Evolutionary conservation across 768 basidiomycete genomes (phyloP).

Genomic region (Termitomyces sp.): DNA sequence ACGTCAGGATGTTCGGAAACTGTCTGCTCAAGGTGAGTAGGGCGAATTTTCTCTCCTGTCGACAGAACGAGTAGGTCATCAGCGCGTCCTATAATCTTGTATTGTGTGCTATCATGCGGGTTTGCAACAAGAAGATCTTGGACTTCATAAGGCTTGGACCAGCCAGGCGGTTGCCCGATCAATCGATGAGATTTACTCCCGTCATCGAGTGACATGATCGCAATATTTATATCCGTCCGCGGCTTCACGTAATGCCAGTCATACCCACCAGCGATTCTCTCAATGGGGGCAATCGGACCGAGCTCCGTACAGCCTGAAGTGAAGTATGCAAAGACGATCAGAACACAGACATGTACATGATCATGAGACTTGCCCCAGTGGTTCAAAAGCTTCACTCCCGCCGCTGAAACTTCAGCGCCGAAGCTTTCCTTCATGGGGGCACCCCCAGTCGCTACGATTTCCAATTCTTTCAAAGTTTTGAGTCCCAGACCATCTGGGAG

Average conservation of each 20-base stretch:
- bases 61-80: slow-evolving; percentile 38
- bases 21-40: slow-evolving; percentile 24
- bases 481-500: slow-evolving; percentile 20
- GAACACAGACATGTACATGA: neutral
- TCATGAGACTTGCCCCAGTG: slow-evolving; percentile 28
- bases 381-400: slow-evolving; percentile 30
- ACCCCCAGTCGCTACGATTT: slow-evolving; percentile 31
- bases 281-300: slow-evolving; percentile 30
- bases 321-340: neutral
- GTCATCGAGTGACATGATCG: slow-evolving; percentile 21
- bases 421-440: slow-evolving; percentile 33
- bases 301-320: slow-evolving; percentile 28
- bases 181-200: slow-evolving; percentile 21
- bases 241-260: slow-evolving; percentile 34
- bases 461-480: slow-evolving; percentile 23
- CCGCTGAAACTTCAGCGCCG: slow-evolving; percentile 20
- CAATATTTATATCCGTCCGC: slow-evolving; percentile 25
- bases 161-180: slow-evolving; percentile 26
- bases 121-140: slow-evolving; percentile 32
- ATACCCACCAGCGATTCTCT: slow-evolving; percentile 22
- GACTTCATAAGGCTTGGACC: slow-evolving; percentile 25
- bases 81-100: slow-evolving; percentile 29
- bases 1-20: slow-evolving; percentile 30
- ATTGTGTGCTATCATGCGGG: slow-evolving; percentile 24
- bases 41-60: slow-evolving; percentile 36